phyloP scores from a whole-genome alignment of 73 alveolate species.

The Paramecium caudatum region DNA sequence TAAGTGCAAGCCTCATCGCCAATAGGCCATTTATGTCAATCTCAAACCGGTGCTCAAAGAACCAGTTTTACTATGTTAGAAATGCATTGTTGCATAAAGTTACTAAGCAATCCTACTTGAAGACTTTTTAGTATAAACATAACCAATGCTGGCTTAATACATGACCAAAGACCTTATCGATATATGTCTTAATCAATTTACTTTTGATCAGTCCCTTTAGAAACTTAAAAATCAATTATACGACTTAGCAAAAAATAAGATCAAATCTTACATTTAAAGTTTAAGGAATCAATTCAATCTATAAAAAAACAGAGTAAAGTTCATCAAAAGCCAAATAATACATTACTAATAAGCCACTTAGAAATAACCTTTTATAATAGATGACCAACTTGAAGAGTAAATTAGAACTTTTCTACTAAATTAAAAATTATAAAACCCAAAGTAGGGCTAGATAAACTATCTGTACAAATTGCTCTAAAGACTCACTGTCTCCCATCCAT shows the following conservation, averaged over 20 bases:
- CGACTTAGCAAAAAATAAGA: neutral
- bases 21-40: conserved; percentile 6
- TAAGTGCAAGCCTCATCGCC: conserved; percentile 2
- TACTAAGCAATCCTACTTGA: neutral
- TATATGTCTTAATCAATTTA: neutral
- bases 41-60: conserved; percentile 3
- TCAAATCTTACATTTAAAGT: conserved; percentile 4
- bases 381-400: conserved; percentile 33
- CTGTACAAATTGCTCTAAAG: neutral
- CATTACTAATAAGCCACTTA: neutral
- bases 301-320: neutral
- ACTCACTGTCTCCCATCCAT: neutral
- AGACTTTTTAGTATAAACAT: conserved; percentile 10
- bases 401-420: neutral
- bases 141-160: conserved; percentile 1
- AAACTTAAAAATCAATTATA: neutral
- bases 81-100: conserved; percentile 3
- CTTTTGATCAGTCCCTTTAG: neutral
- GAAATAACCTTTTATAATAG: neutral
- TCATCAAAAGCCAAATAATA: neutral
- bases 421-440: conserved; percentile 3
- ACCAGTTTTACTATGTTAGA: conserved; percentile 34
- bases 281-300: conserved; percentile 2
- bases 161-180: neutral
- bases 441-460: neutral